Base-by-base conservation (phyloP, 768 basidiomycete genomes). In the Suillus cothurnatus region DNA sequence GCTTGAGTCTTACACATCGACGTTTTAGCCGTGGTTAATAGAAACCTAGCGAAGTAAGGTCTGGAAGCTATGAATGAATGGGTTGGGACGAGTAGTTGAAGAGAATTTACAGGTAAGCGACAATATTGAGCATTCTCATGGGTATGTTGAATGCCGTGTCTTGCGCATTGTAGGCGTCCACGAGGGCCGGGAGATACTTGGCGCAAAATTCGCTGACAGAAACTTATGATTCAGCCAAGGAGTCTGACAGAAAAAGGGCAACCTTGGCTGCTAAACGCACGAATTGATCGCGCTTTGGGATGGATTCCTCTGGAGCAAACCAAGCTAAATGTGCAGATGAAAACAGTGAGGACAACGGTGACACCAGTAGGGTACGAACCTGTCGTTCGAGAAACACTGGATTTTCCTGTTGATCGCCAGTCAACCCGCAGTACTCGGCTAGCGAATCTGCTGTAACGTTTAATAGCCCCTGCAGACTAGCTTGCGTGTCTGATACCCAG, bases 41-140 rank as follows among this genome's bases (percentile, higher is more conserved):
- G 65, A 64, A 79, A 82, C 34, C 81, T 81, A 41, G 77, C 67
- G 64, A 81, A 82, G 67, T 83, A 81, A 12, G 81, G 76, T 2
- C 82, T 81, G 57, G 15, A 61, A 43, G 26, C 14, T 39, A 15
- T 26, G 6, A 31, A 15, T 61, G 60, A 62, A 23, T 38, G 36
- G 36, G 49, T 26, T 19, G 6, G 9, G 38, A 45, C 28, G 58
- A 45, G 23, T 19, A 26, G 21, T 17, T n/a, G 39, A n/a, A 53
- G 43, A 55, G 26, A 61, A 47, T 34, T 62, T 69, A 79, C 80
- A 78, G 78, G 61, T 78, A 72, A 8, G 73, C 70, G 57, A 81
- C 66, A 38, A 70, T 65, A 66, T 80, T 81, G 31, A 82, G 65
- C 65, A 79, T 72, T 12, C 64, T 71, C 65, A 71, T 69, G 7